These are phyloP conservation scores for Musa balbisiana DNA, from an alignment of 202 grass and related monocot species.

Conservation along the genomic window DNA sequence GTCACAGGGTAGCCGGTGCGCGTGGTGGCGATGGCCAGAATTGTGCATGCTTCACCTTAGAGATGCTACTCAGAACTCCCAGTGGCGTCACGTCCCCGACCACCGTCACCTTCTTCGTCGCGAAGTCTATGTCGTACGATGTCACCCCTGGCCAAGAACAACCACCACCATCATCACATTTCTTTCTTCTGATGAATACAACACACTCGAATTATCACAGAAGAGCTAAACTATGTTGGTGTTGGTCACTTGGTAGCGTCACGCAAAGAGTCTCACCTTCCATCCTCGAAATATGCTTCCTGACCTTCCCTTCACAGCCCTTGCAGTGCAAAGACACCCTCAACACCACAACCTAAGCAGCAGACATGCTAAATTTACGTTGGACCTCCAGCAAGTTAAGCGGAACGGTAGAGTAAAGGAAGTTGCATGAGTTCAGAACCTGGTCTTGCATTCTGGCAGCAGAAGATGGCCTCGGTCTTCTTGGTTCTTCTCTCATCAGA, in stretches of 20 bases:
- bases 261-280: conserved; percentile 1
- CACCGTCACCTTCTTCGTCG: conserved; percentile 27
- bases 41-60: conserved; percentile 22
- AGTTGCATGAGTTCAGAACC: neutral
- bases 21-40: conserved; percentile 16
- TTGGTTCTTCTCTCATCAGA: neutral
- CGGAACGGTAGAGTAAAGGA: neutral
- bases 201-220: too few relatives aligned
- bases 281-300: conserved; percentile 30
- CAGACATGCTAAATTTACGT: too few relatives aligned
- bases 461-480: neutral
- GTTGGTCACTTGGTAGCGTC: too few relatives aligned
- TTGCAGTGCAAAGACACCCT: conserved; percentile 28
- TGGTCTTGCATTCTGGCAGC: neutral
- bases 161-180: too few relatives aligned
- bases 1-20: neutral
- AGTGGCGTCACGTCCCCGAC: conserved; percentile 24
- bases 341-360: conserved; percentile 17
- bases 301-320: conserved; percentile 26
- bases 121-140: conserved; percentile 23
- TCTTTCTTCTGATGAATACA: too few relatives aligned
- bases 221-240: too few relatives aligned
- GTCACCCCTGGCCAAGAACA: conserved; percentile 10
- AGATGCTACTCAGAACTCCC: conserved; percentile 25
- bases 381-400: neutral